Evolutionary conservation across 805 yeast genomes (phyloP), one percentile per base, ranked within the genome.

Genomic region (Debaryomyces maramus): DNA sequence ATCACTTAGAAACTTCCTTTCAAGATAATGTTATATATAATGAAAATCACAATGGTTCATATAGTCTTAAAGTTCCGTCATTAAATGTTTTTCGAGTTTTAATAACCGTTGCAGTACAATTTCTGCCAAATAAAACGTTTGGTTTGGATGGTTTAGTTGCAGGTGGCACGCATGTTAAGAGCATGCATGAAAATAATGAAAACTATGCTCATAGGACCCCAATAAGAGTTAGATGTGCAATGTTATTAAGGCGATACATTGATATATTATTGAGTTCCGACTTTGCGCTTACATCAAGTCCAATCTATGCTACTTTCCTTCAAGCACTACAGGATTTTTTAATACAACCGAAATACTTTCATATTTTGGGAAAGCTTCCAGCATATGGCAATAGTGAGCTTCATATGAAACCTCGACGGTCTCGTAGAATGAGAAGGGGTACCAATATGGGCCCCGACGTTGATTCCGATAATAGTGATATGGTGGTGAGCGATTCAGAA

Each of bases 91-190:
- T 65, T 13, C 55, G 63, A 6, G 46, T 68, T 5, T 38, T 69
- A 16, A 39, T 66, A 20, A 65, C 73, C 2, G 39, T 68, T 21
- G 60, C 64, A 1, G 47, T 64, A 0, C 48, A 70, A 27, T 41
- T 52, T 31, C 56, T 63, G 8, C 46, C 39, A 3, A 60, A 61
- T 39, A 61, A 59, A 56, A 51, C 60, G 9, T 45, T 46, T 15
- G 46, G 45, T n/a, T 40, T 52, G 27, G 61, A 49, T 7, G 57
- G 56, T 2, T 41, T 61, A 13, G 45, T 42, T 2, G 47, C 58
- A 6, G 38, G 55, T 5, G 44, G 50, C 5, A 58, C 53, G 28
- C 55, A 51, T 32, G 47, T 53, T 40, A 44, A 43, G 22, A 45
- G 43, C n/a, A 45, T 50, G 17, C 48, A 49, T 31, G 42, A 32